Base-by-base conservation (phyloP, 1,284 basidiomycete genomes). In the Cryptococcus sp. region DNA sequence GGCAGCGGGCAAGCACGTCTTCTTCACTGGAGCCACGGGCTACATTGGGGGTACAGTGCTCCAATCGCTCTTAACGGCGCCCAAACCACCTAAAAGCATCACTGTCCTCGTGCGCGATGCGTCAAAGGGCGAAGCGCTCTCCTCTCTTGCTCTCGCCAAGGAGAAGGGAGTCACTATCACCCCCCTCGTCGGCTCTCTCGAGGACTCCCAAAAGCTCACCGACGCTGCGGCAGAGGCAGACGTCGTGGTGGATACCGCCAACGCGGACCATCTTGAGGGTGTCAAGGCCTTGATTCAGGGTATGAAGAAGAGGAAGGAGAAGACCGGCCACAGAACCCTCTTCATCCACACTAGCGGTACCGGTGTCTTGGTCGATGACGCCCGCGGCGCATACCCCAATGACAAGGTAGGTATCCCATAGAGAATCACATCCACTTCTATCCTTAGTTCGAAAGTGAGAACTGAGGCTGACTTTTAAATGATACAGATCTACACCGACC, bases 261-360 rank as follows among this genome's bases (percentile, higher is more conserved):
- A 78, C 55, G 73, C 78, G 3, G 79, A 80, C 64, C 62, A 74
- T 46, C 47, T 75, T 23, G 58, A 53, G 3, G 65, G 67, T 30
- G 67, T 69, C 23, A 55, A 72, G 48, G 75, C 79, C 3, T 65
- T 79, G 45, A 55, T 79, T 27, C 63, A 63, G 50, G 79, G 78
- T 5, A 62, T 76, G 65, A 73, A 74, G 52, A 58, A 55, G 55
- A 70, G 74, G 23, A 72, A 72, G 52, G 66, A 69, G 27, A 66
- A 68, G 48, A 71, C 65, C n/a, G 70, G 72, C 20, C 65, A 68
- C 41, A 57, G 65, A 30, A 68, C 72, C 10, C 61, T 79, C 16
- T 69, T 77, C 46, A 76, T 80, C 35, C 78, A 80, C 55, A 80
- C 79, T 13, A 74, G 70, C 52, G 78, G 78, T 13, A 79, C 77